Evolutionary conservation across 345 rosid species (phyloP), one percentile per base, ranked within the genome.

Genomic region (Toxicodendron radicans): DNA sequence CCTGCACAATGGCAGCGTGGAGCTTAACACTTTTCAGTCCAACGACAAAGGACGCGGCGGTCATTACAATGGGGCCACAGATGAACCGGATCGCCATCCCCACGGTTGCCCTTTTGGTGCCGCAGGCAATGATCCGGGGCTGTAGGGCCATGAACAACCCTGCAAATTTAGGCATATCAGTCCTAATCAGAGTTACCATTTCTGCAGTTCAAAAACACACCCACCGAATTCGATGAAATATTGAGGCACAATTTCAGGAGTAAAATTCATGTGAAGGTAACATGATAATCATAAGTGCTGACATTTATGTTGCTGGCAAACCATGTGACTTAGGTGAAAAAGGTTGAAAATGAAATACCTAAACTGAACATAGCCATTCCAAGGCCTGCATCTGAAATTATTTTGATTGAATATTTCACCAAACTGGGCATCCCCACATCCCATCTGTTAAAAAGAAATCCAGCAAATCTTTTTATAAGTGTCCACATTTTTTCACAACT

Each of bases 321-420:
- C 56, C 57, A 14, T 48, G 16, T 66, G 58, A 67, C 3, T 51
- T 68, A 24, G 2, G 38, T 27, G 21, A 48, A 49, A 8, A 23
- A n/a, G 4, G 7, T 5, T 24, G 9, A 21, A 68, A 18, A 18
- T 7, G 2, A 46, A 35, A 11, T 89, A 89, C 97, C 97, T 86
- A 92, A 79, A 79, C 97, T 92, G 82, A 92, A 92, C 94, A 90
- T 89, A 21, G 94, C 92, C 94, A 89, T 88, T 30, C 94, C 97
- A 59, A 90, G 91, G 20, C 97, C 94, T 5, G 97, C 91, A 81
- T 90, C 91, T 33, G 97, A 92, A 48, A 92, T 83, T 20, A 90
- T 85, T 83, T 85, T 82, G 60, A 92, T 92, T 1, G 94, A 92
- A 64, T 85, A 78, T 67, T 84, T 86, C 56, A 89, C 83, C 75